These are phyloP conservation scores for Annulohypoxylon maeteangense DNA, from an alignment of 495 filamentous ascomycete genomes.

Conservation along the genomic window DNA sequence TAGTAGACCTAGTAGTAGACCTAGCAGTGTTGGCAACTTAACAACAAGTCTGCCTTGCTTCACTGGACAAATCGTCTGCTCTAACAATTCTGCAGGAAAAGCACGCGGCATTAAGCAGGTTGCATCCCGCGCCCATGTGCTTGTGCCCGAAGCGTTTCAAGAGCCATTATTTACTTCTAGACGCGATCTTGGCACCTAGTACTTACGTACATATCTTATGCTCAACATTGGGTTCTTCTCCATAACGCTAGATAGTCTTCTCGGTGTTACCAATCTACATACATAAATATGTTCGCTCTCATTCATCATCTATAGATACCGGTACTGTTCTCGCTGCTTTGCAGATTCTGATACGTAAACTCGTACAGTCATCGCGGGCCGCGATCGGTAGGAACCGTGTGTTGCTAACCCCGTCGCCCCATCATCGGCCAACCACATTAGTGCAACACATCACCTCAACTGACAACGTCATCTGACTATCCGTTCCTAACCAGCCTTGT, in stretches of 20 bases:
- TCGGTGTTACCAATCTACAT: neutral
- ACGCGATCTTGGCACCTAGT: slow-evolving; percentile 25
- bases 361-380: slow-evolving; percentile 10
- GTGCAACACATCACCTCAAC: slow-evolving; percentile 11
- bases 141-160: slow-evolving; percentile 33
- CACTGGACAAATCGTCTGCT: slow-evolving; percentile 11
- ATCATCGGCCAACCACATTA: slow-evolving; percentile 12
- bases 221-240: neutral
- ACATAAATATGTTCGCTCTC: neutral
- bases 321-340: neutral
- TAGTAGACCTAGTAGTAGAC: too few relatives aligned
- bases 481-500: slow-evolving; percentile 18
- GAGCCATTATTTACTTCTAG: slow-evolving; percentile 21
- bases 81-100: slow-evolving; percentile 7
- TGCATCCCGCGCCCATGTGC: slow-evolving; percentile 41
- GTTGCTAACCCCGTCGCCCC: slow-evolving; percentile 7
- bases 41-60: slow-evolving; percentile 1
- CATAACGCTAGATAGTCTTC: neutral
- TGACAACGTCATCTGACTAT: slow-evolving; percentile 22
- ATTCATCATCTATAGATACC: neutral
- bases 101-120: slow-evolving; percentile 32
- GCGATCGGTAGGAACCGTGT: slow-evolving; percentile 14
- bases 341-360: slow-evolving; percentile 2
- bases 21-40: slow-evolving; percentile 8
- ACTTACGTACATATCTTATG: slow-evolving; percentile 13